Base-by-base conservation (phyloP, 306 rosid genomes). In the apple (Malus domestica) region DNA sequence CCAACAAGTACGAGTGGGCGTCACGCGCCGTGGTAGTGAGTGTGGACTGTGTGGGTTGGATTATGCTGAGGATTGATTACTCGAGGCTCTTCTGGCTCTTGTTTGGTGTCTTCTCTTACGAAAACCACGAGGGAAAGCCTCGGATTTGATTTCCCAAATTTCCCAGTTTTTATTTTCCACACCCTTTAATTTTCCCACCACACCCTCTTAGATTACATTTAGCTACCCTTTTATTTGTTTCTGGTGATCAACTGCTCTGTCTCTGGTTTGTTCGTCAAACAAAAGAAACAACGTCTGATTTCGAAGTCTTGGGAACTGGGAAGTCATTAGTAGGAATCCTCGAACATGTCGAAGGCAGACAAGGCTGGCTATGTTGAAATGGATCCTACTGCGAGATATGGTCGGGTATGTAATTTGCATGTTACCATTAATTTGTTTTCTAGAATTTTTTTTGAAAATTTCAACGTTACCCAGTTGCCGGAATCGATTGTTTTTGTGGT, bases 341-440 rank as follows among this genome's bases (percentile, higher is more conserved):
- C 42, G 9, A 60, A 60, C 68, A 61, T 73, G 69, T 10, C 8
- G 29, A 16, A 9, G 52, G n/a, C 72, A 40, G 80, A 81, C 42
- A 60, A 35, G 42, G 35, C 52, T 82, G 84, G 78, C 65, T 91
- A 91, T 70, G 84, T 81, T 19, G 98, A 93, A 81, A 84, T 86
- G 29, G 97, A 91, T 77, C 97, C 97, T 70, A 83, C 89, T 68
- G 85, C 88, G 87, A 85, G 98, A 35, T 93, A 91, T 77, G 92
- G 90, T 35, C 87, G 98, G 85, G 97, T 93, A 82, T 59, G 63
- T 58, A 51, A 25, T 25, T 22, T 73, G 60, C 77, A 60, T 80
- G 90, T 78, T 63, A 42, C 63, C 35, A 60, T 67, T 64, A 27
- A 7, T 7, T 33, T 33, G 32, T 57, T 71, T 71, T 51, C 20